Evolutionary conservation across 768 basidiomycete species (phyloP).

Genomic region (Rhizopogon sp.): DNA sequence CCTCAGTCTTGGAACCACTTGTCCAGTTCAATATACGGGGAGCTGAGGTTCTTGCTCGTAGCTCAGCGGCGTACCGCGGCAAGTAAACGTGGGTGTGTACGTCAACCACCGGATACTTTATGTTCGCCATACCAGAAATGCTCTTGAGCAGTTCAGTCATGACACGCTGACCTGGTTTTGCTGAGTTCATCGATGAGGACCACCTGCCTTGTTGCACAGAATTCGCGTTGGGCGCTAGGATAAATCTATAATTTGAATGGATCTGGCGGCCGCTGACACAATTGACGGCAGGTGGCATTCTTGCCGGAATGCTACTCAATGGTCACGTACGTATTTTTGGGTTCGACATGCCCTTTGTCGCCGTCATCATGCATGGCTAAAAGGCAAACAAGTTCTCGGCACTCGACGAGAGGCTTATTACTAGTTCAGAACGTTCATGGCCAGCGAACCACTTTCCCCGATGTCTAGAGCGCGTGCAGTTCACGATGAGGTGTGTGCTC

Average conservation of each 20-base stretch:
- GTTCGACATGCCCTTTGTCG: background rate
- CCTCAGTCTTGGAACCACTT: slow-evolving; percentile 40
- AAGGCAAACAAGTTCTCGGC: background rate
- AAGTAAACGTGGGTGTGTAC: slow-evolving; percentile 86
- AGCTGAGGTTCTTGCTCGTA: slow-evolving; percentile 57
- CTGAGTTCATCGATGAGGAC: slow-evolving; percentile 22
- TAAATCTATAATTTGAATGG: background rate
- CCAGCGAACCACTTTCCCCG: slow-evolving; percentile 9
- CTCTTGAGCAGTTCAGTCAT: slow-evolving; percentile 21
- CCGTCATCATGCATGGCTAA: background rate
- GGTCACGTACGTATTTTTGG: background rate
- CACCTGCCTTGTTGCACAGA: too few species aligned
- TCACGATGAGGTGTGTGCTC: slow-evolving; percentile 21
- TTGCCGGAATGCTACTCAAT: background rate
- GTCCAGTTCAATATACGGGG: slow-evolving; percentile 60
- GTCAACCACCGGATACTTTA: slow-evolving; percentile 54
- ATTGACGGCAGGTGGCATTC: background rate
- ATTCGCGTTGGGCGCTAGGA: background rate
- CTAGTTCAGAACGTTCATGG: background rate
- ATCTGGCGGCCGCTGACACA: background rate
- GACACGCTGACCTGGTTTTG: slow-evolving; percentile 12
- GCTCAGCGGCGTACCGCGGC: slow-evolving; percentile 67
- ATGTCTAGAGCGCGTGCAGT: slow-evolving; percentile 14
- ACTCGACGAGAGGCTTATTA: background rate
- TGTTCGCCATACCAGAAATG: slow-evolving; percentile 8